phyloP scores from a whole-genome alignment of 2,329 filamentous ascomycete genomes.

The Penicillium sp. region DNA sequence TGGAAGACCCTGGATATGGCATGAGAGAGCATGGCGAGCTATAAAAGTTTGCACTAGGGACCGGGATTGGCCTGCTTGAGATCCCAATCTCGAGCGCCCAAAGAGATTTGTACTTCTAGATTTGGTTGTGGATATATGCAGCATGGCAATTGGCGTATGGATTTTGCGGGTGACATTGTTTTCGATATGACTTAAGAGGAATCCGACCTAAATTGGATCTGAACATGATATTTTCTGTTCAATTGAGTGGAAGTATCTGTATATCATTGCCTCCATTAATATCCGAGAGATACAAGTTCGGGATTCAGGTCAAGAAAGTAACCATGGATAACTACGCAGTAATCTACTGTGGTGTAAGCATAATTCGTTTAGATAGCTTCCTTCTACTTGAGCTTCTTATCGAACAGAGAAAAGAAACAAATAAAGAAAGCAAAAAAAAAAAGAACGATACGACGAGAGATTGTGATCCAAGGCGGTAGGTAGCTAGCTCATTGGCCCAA shows the following conservation, averaged over 20 bases:
- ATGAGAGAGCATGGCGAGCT: slow-evolving; percentile 19
- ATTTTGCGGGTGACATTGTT: slow-evolving; percentile 21
- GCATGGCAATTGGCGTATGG: slow-evolving; percentile 41
- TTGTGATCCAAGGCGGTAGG: slow-evolving; percentile 2
- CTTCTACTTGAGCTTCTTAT: background rate
- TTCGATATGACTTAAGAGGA: slow-evolving; percentile 13
- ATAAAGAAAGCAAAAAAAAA: background rate
- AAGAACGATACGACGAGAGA: background rate
- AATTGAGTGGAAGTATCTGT: too few species aligned
- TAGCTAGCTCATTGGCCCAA: slow-evolving; percentile 3
- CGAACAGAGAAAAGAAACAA: background rate
- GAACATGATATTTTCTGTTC: background rate
- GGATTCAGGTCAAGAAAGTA: too few species aligned
- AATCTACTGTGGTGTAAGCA: background rate
- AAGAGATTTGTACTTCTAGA: slow-evolving; percentile 23
- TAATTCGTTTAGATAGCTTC: background rate
- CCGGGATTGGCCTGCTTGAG: background rate
- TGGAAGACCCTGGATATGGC: slow-evolving; percentile 41
- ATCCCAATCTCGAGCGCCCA: slow-evolving; percentile 8
- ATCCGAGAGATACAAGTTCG: too few species aligned
- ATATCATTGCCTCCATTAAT: too few species aligned
- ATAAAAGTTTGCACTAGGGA: slow-evolving; percentile 2
- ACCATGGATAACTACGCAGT: too few species aligned
- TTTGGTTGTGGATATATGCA: slow-evolving; percentile 29
- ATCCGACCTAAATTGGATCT: slow-evolving; percentile 1